phyloP scores from a whole-genome alignment of 192 early-diverging fungal species.

The Phycomyces blakesleeanus region DNA sequence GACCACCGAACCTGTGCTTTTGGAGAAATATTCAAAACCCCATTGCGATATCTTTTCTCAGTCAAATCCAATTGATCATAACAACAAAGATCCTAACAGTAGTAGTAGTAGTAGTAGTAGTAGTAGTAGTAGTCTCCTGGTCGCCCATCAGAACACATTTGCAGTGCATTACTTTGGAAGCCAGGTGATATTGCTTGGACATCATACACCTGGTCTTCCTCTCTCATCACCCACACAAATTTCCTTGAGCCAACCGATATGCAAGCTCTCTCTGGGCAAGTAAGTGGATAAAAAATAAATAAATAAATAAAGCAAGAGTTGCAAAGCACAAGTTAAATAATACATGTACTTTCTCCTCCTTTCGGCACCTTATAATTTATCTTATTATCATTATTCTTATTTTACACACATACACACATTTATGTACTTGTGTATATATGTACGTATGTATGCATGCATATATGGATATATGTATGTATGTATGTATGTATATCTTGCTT shows the following conservation, averaged over 20 bases:
- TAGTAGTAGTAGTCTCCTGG: constrained; percentile 8
- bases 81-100: neutral
- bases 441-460: no score
- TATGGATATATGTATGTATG: neutral
- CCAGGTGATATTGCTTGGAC: constrained; percentile 3
- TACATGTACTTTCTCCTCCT: no score
- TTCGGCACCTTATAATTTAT: no score
- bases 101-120: no score
- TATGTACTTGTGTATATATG: no score
- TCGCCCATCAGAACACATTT: constrained; percentile 10
- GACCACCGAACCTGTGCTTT: constrained; percentile 7
- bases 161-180: constrained; percentile 18
- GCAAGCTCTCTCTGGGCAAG: constrained; percentile 24
- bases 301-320: no score
- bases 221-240: neutral
- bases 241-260: constrained; percentile 2
- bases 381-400: no score
- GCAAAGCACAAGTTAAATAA: no score
- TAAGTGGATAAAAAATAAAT: constrained; percentile 3
- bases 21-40: neutral
- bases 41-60: no score
- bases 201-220: neutral
- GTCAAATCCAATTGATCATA: no score
- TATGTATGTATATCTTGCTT: neutral
- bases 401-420: no score